Evolutionary conservation across 805 yeast genomes (phyloP).

Genomic region (Blastobotrys attinorum): DNA sequence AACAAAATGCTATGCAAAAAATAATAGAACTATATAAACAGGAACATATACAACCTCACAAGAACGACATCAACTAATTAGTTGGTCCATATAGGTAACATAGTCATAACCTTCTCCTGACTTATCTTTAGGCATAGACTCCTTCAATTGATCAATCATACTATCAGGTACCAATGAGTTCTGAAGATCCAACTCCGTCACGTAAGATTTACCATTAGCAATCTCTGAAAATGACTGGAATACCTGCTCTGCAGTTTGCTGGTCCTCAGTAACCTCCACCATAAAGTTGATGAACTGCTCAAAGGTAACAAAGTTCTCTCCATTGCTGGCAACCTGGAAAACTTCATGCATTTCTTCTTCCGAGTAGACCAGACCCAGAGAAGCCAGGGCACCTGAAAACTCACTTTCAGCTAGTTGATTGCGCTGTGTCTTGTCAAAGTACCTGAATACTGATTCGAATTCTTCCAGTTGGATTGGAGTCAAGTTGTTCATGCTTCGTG

Average conservation of each 20-base stretch:
- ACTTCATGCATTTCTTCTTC: slow-evolving; percentile 32
- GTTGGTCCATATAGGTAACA: slow-evolving; percentile 4
- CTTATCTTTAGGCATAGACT: slow-evolving; percentile 23
- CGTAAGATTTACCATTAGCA: slow-evolving; percentile 32
- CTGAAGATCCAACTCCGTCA: slow-evolving; percentile 34
- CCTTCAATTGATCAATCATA: slow-evolving; percentile 25
- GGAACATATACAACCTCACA: not conserved
- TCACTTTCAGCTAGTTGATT: slow-evolving; percentile 34
- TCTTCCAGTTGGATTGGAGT: slow-evolving; percentile 35
- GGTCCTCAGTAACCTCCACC: slow-evolving; percentile 34
- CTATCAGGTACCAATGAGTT: slow-evolving; percentile 29
- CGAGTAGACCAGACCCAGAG: slow-evolving; percentile 33
- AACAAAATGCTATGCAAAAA: not conserved
- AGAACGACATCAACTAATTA: slow-evolving; percentile 1
- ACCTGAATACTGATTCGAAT: slow-evolving; percentile 38
- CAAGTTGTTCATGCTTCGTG: slow-evolving; percentile 27
- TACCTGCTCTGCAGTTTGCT: slow-evolving; percentile 32
- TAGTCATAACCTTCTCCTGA: slow-evolving; percentile 25
- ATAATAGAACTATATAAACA: not conserved
- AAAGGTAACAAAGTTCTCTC: slow-evolving; percentile 22
- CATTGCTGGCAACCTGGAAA: slow-evolving; percentile 27
- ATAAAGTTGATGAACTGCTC: slow-evolving; percentile 30
- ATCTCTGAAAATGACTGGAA: slow-evolving; percentile 34
- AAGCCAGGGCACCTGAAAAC: slow-evolving; percentile 37
- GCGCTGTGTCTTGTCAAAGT: slow-evolving; percentile 32